Evolutionary conservation across 2,329 filamentous ascomycete genomes (phyloP), one percentile per base, ranked within the genome.

Genomic region (Ophiostoma sp.): DNA sequence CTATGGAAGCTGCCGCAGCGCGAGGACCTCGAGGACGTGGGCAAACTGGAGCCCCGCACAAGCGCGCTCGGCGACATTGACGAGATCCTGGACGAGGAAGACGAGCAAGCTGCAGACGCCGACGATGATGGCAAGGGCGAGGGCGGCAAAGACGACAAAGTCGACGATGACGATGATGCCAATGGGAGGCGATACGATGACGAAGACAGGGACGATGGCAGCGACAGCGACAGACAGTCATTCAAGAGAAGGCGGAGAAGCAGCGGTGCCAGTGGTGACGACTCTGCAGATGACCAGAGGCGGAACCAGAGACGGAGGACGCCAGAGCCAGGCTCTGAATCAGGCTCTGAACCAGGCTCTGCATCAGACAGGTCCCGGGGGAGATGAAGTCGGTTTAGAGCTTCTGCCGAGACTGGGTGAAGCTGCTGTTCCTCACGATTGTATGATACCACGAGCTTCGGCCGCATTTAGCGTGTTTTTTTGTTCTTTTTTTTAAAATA

Each of bases 1-100:
- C 76, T 99, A 73, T 96, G 92, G 88, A 96, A 97, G 80, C 85
- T 99, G 83, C 91, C 93, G 3, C 87, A 87, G 70, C 83, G 95
- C 73, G 87, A 90, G 72, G 84, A 91, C 66, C 77, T 99, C 72
- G 95, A 99, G 80, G 95, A 99, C 77, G 76, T 96, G 76, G 95
- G 96, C 72, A 79, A 93, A 74, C 75, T 99, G 75, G 94, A 97
- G 75, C 90, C 93, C 65, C 85, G 94, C 72, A 85, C 92, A 47
- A 97, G 93, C 77, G 88, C 92, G 47, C 78, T 98, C 70, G 92
- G 90, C 1, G 92, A 93, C 73, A 82, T 94, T 68, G 91, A 94
- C 72, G 88, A 88, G 71, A 75, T 92, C 72, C 78, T 92, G 64
- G 85, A 87, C 67, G 86, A 87, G 55, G 85, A 84, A 2, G 84